Conservation (phyloP, 345 rosid species). For the Eucalyptus sideroxylon region DNA sequence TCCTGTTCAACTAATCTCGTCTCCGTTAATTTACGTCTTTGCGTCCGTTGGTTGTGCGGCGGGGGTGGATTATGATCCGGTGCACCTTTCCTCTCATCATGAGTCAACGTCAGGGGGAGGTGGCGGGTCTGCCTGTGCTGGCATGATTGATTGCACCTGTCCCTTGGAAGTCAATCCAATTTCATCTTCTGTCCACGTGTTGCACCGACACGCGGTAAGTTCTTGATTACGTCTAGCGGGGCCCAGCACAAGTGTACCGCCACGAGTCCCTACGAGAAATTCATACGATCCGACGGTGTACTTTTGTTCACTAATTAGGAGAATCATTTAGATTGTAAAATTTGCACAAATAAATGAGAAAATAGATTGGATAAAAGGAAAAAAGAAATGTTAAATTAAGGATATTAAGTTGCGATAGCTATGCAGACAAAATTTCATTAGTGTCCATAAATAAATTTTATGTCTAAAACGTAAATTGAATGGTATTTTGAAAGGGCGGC, state of each 20-base stretch:
- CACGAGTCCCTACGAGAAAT: background rate
- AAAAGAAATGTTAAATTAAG: background rate
- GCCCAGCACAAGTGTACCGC: background rate
- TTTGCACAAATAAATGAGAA: background rate
- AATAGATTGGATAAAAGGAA: background rate
- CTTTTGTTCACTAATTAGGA: too few species aligned
- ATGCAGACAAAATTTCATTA: too few species aligned
- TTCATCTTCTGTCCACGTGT: background rate
- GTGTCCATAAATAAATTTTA: too few species aligned
- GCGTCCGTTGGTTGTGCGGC: background rate
- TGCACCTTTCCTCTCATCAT: background rate
- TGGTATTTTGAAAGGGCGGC: too few species aligned
- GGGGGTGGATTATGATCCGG: background rate
- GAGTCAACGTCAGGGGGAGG: background rate
- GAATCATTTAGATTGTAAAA: background rate
- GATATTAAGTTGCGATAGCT: too few species aligned
- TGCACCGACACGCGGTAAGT: background rate
- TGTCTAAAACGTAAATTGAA: too few species aligned
- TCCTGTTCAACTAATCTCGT: background rate
- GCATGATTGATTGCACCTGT: background rate
- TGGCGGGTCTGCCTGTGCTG: background rate
- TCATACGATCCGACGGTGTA: background rate
- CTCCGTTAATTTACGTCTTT: background rate
- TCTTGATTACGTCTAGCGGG: background rate
- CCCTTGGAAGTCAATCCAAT: background rate